Base-by-base conservation (phyloP, 345 rosid species). In the Linum usitatissimum region DNA sequence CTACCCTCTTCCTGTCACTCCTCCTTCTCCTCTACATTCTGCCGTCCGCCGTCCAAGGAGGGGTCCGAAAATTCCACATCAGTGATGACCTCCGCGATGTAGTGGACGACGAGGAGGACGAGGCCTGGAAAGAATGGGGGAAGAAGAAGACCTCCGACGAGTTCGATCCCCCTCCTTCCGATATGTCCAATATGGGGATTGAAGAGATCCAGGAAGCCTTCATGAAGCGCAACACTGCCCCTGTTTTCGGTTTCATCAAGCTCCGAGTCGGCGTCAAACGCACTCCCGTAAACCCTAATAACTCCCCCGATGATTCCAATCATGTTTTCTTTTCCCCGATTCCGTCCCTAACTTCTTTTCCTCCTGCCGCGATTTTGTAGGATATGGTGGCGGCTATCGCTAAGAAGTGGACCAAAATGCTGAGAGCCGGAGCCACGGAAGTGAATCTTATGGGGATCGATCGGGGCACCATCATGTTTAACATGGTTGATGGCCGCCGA, bases 71-170 rank as follows among this genome's bases (percentile, higher is more conserved):
- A 76, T 60, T 93, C 71, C 90, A 87, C 78, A 77, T 92, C 66
- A 55, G 86, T 62, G 97, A 93, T 71, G 94, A 93, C 70, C 91
- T 93, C 45, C 83, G 87, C 55, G 96, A 86, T 79, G 85, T 93
- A 0, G 68, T 87, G 19, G 96, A 93, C 74, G 85, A 82, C 6
- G 97, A 90, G 74, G 97, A 93, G 80, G 97, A 93, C 72, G 97
- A 90, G 4, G 73, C 75, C 51, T 93, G 99, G 99, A 87, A 80
- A 72, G 83, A 80, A 57, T 93, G 97, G 99, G 99, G 99, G 12
- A 78, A 77, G 68, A 78, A 66, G 68, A 63, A 83, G 39, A 7
- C 69, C 8, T 53, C 62, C 6, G 80, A 76, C 1, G 75, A 71
- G 51, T 74, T 75, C 62, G 89, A 83, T 63, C 93, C 84, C 1